A percentile compares a stretch with the other conserved stretches of the same genome.
phyloP scores from a whole-genome alignment of 2,329 filamentous ascomycete genomes.

The Tolypocladium tropicale region DNA sequence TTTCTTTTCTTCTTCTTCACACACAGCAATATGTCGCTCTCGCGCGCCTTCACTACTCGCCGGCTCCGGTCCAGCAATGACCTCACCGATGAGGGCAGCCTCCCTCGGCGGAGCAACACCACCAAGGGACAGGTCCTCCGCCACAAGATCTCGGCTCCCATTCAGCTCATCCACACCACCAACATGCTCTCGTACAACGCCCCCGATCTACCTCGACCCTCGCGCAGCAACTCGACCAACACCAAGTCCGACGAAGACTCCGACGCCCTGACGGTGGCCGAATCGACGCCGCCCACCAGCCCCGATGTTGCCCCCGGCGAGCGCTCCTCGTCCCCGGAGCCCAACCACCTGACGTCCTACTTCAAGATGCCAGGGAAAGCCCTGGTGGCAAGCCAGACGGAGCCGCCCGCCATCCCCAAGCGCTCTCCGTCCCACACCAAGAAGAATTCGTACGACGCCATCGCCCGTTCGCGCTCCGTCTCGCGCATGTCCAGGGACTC shows the following conservation, averaged over 20 bases:
- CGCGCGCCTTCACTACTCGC: constrained; percentile 62
- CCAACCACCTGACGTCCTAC: constrained; percentile 59
- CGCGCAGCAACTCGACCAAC: constrained; percentile 39
- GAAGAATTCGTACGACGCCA: constrained; percentile 62
- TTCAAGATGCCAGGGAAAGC: constrained; percentile 44
- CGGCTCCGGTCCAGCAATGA: constrained; percentile 45
- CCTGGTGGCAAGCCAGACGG: constrained; percentile 22
- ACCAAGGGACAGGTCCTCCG: constrained; percentile 40
- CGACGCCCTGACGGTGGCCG: constrained; percentile 46
- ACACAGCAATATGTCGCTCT: constrained; percentile 38
- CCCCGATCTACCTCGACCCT: constrained; percentile 58
- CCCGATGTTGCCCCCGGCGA: constrained; percentile 53
- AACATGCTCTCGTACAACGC: constrained; percentile 96
- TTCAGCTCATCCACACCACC: constrained; percentile 84
- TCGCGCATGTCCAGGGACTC: constrained; percentile 48
- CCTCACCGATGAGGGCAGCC: constrained; percentile 28
- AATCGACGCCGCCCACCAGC: constrained; percentile 55
- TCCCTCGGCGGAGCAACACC: constrained; percentile 40
- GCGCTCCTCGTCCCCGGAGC: constrained; percentile 43
- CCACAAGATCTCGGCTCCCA: constrained; percentile 74
- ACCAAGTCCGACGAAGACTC: constrained; percentile 62
- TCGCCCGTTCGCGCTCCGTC: constrained; percentile 56
- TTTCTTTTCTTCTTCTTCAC: no score
- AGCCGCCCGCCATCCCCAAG: constrained; percentile 53
- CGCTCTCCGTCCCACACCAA: constrained; percentile 84